These are phyloP conservation scores for Colletotrichum sansevieriae DNA, from an alignment of 2,329 filamentous ascomycete genomes.

Conservation along the genomic window DNA sequence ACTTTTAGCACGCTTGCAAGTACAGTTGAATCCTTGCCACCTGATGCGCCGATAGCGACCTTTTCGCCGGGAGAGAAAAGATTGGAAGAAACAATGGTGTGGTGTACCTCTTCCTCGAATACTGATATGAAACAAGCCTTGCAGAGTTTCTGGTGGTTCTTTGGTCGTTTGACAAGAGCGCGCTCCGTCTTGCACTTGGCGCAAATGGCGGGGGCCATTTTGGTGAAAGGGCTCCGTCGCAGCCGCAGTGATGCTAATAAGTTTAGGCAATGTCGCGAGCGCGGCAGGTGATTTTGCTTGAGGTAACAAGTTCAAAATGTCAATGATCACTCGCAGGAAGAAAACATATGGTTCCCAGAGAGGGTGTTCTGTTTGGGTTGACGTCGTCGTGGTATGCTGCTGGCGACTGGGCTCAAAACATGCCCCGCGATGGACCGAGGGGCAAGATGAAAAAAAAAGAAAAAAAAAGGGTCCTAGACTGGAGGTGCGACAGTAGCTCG, in stretches of 20 bases:
- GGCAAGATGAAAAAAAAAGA: not conserved
- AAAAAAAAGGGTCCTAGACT: not conserved
- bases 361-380: too few relatives aligned
- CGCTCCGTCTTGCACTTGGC: constrained; percentile 80
- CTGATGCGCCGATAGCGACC: constrained; percentile 94
- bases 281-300: too few relatives aligned
- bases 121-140: constrained; percentile 86
- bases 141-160: constrained; percentile 95
- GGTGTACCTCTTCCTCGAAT: constrained; percentile 94
- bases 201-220: constrained; percentile 84
- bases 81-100: constrained; percentile 86
- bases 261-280: too few relatives aligned
- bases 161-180: constrained; percentile 92
- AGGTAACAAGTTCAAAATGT: not conserved
- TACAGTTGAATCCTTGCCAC: constrained; percentile 97
- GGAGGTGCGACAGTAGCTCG: too few relatives aligned
- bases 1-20: constrained; percentile 95
- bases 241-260: not conserved
- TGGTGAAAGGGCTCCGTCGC: not conserved
- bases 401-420: too few relatives aligned
- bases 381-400: too few relatives aligned
- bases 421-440: not conserved
- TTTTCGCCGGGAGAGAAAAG: constrained; percentile 88
- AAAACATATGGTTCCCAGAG: too few relatives aligned
- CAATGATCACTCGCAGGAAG: not conserved